Evolutionary conservation across 2,329 filamentous ascomycete genomes (phyloP).

Genomic region (Waltergamsia citrina): DNA sequence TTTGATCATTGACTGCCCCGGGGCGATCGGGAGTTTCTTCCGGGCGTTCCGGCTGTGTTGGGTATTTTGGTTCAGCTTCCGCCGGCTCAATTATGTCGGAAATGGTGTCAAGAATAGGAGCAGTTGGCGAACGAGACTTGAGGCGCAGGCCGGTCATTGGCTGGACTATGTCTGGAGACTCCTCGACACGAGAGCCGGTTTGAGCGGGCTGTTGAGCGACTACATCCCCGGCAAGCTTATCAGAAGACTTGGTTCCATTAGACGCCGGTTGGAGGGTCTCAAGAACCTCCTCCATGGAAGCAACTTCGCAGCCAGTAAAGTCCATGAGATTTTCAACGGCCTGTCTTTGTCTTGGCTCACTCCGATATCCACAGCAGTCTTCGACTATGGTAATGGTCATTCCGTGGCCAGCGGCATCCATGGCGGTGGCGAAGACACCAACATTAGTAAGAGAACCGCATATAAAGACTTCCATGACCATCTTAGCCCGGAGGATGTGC

Average conservation of each 20-base stretch:
- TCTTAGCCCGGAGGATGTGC: slow-evolving; percentile 67
- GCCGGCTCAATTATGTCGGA: neutral
- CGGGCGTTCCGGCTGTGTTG: neutral
- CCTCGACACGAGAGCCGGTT: slow-evolving; percentile 5
- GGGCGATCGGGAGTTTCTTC: no score
- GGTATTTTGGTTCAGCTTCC: no score
- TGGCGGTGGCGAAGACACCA: slow-evolving; percentile 81
- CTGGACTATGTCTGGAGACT: slow-evolving; percentile 17
- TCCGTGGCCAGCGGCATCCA: slow-evolving; percentile 83
- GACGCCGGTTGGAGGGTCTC: slow-evolving; percentile 8
- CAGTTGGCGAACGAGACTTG: slow-evolving; percentile 10
- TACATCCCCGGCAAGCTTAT: slow-evolving; percentile 5
- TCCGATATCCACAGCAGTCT: slow-evolving; percentile 80
- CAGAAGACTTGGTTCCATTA: neutral
- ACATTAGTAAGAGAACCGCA: slow-evolving; percentile 82
- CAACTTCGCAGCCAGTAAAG: slow-evolving; percentile 62
- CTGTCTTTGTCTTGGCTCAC: slow-evolving; percentile 55
- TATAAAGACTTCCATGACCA: slow-evolving; percentile 83
- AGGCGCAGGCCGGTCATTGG: slow-evolving; percentile 21
- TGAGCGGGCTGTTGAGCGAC: neutral
- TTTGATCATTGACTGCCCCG: no score
- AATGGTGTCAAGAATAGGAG: neutral
- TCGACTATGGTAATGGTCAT: slow-evolving; percentile 79
- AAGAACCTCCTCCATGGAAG: slow-evolving; percentile 51
- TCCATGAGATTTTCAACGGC: slow-evolving; percentile 64